Evolutionary conservation across 805 yeast species (phyloP).

Genomic region (Clavispora asparagi): DNA sequence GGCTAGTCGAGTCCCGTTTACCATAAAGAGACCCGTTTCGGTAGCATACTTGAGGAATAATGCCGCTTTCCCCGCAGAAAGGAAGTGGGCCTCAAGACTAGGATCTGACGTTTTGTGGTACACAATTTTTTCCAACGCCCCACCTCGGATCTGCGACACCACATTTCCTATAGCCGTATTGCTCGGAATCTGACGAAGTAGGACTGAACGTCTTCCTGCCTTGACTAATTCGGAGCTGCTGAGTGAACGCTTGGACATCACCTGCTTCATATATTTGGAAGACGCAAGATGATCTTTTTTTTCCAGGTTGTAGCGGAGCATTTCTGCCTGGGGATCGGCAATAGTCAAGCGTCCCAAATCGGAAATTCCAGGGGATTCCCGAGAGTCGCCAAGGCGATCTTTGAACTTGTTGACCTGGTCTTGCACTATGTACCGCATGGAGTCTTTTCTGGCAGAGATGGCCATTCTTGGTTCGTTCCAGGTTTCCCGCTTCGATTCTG

Average conservation of each 20-base stretch:
- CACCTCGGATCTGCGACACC: conserved; percentile 58
- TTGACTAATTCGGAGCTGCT: neutral
- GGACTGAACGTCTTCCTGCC: neutral
- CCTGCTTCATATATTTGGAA: neutral
- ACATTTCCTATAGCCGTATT: conserved; percentile 16
- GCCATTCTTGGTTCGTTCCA: neutral
- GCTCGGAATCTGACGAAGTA: neutral
- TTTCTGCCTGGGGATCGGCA: neutral
- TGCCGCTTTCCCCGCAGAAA: conserved; percentile 48
- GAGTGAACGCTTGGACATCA: neutral
- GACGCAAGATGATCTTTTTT: neutral
- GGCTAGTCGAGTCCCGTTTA: conserved; percentile 50
- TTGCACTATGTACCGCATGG: neutral
- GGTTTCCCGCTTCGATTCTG: neutral
- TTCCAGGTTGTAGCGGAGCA: neutral
- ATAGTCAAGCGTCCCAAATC: neutral
- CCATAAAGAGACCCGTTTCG: conserved; percentile 46
- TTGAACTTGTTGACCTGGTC: neutral
- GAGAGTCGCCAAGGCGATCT: neutral
- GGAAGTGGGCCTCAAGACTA: conserved; percentile 45
- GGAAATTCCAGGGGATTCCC: neutral
- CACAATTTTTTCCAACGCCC: conserved; percentile 55
- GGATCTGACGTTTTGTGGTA: conserved; percentile 16
- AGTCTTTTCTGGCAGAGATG: neutral
- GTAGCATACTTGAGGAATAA: conserved; percentile 47